Conservation (phyloP, 164 flowering plant species). For the Berberis thunbergii region DNA sequence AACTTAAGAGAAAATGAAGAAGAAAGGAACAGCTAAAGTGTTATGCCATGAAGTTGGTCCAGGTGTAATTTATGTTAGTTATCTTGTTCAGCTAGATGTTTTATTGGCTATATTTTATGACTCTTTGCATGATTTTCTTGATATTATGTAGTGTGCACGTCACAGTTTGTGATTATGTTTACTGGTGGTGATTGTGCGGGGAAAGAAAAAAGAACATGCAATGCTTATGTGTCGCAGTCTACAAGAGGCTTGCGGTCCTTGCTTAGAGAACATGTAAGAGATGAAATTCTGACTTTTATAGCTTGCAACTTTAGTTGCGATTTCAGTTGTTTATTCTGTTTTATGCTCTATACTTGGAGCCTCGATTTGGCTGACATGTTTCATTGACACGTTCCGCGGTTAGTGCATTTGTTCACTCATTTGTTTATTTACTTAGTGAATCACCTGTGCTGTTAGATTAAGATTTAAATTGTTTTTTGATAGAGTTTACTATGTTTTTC, state of each 20-base stretch:
- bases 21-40: no score
- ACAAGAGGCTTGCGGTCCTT: constrained; percentile 75
- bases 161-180: constrained; percentile 87
- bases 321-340: background rate
- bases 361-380: background rate
- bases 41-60: no score
- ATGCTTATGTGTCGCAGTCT: constrained; percentile 84
- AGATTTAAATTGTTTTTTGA: background rate
- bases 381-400: background rate
- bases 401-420: background rate
- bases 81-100: background rate
- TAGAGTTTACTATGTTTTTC: background rate
- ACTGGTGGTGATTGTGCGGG: constrained; percentile 29
- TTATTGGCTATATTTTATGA: background rate
- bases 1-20: no score
- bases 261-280: constrained; percentile 76
- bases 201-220: constrained; percentile 32
- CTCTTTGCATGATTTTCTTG: background rate
- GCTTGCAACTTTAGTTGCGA: background rate
- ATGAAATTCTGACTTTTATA: background rate
- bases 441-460: background rate
- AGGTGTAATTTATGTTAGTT: background rate
- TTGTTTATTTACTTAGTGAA: background rate
- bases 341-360: background rate
- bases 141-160: constrained; percentile 53